Base-by-base conservation (phyloP, 2,329 filamentous ascomycete species). In the Clonostachys solani region DNA sequence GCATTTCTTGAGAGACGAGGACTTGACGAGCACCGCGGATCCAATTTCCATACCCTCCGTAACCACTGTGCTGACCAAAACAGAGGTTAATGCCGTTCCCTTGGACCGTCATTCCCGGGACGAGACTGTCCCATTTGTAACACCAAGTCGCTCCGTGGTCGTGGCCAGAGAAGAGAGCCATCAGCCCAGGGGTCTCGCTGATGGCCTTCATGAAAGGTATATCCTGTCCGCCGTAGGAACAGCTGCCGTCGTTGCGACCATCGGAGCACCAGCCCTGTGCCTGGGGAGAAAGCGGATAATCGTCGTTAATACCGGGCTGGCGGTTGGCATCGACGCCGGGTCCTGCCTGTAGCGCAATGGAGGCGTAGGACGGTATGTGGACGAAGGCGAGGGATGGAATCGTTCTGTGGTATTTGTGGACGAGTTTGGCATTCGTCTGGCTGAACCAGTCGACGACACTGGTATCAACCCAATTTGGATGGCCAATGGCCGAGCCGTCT, bases 11-110 rank as follows among this genome's bases (percentile, higher is more conserved):
- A 3, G 71, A 64, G 2, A 85, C 53, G 3, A 71, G 54, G 12
- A 86, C 64, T 53, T 84, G 77, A 2, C 82, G 69, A 5, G 74
- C 73, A 2, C 84, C 85, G 0, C 84, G 75, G 10, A 76, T 74
- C 78, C 79, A 86, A 42, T 71, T 69, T 0, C 83, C 81, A 54
- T 89, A 89, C 0, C 86, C 85, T 1, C 84, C 86, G 47, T 88
- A 88, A 0, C 86, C 85, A 0, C 81, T 77, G 53, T 85, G 84
- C 52, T 86, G 79, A 6, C 82, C 81, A 56, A 84, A 87, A 54
- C 75, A 78, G 10, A 78, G 54, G 42, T 72, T 67, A n/a, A 71
- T 55, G 2, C 72, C 73, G 47, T 70, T 73, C 1, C 73, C 75
- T 0, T 54, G 47, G 6, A 69, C 54, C 0, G 55, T 52, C 58